phyloP scores from a whole-genome alignment of 2,329 filamentous ascomycete species.

The Xylaria sp. region DNA sequence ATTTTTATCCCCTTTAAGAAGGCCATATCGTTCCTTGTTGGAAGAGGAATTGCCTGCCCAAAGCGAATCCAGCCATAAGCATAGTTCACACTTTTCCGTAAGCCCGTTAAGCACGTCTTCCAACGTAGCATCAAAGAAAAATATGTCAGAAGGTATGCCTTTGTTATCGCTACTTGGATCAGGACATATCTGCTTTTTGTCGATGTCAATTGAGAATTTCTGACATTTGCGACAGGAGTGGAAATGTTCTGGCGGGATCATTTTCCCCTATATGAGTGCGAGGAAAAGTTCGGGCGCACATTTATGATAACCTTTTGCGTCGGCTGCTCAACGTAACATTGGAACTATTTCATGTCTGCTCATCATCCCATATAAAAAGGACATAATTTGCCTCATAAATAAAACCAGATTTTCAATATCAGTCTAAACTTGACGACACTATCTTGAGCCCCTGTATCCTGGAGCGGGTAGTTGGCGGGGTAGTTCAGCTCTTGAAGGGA shows the following conservation, averaged over 20 bases:
- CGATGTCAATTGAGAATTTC: conserved; percentile 12
- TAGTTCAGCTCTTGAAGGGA: too few species aligned
- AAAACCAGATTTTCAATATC: too few species aligned
- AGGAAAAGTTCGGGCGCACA: not conserved
- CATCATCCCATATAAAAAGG: too few species aligned
- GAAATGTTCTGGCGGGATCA: conserved; percentile 15
- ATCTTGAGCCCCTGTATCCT: too few species aligned
- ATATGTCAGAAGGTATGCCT: conserved; percentile 13
- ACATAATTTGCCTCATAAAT: too few species aligned
- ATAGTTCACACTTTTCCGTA: conserved; percentile 6
- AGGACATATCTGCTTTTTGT: not conserved
- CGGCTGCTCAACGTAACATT: too few species aligned
- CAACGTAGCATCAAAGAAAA: conserved; percentile 18
- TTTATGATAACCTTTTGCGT: too few species aligned
- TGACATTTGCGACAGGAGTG: conserved; percentile 11
- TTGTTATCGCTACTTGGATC: not conserved
- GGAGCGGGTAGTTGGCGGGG: too few species aligned
- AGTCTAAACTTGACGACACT: too few species aligned
- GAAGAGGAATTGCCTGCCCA: conserved; percentile 14
- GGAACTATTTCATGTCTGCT: too few species aligned
- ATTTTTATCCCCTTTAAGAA: conserved; percentile 8
- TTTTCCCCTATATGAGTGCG: not conserved
- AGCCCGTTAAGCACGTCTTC: conserved; percentile 16
- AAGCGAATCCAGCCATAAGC: conserved; percentile 15
- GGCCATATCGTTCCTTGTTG: conserved; percentile 2